These are phyloP conservation scores for Hyaloscypha finlandica DNA, from an alignment of 495 filamentous ascomycete species.

Conservation along the genomic window DNA sequence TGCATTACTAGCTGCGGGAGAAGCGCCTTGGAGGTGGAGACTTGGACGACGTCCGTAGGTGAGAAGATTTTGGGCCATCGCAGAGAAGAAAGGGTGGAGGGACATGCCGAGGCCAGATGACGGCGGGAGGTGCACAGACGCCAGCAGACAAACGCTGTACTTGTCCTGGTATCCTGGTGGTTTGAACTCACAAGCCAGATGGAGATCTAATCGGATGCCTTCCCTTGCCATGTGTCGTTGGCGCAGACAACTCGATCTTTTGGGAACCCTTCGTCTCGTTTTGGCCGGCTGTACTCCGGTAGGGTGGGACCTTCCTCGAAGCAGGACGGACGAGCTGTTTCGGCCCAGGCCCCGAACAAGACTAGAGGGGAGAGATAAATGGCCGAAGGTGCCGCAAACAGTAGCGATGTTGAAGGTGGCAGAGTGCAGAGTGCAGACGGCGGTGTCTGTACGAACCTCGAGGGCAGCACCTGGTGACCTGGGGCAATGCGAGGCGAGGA, in stretches of 20 bases:
- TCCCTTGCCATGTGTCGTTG: background rate
- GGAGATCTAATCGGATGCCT: slow-evolving; percentile 19
- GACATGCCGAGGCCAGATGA: background rate
- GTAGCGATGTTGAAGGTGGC: too few species aligned
- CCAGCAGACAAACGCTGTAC: background rate
- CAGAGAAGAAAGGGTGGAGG: background rate
- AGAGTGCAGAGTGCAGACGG: too few species aligned
- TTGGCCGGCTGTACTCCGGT: background rate
- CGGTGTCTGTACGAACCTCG: too few species aligned
- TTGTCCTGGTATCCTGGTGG: background rate
- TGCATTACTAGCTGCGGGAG: background rate
- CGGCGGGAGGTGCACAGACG: slow-evolving; percentile 15
- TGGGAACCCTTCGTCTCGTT: background rate
- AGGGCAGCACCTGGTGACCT: too few species aligned
- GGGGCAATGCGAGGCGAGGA: background rate
- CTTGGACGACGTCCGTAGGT: background rate
- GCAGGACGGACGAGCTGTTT: background rate
- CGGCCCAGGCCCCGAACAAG: background rate
- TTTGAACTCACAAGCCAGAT: background rate
- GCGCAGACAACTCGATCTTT: background rate
- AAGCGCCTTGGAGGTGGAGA: background rate
- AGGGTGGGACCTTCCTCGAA: background rate
- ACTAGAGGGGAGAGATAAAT: background rate
- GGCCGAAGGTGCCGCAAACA: background rate
- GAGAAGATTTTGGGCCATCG: background rate